A percentile compares a stretch with the other conserved stretches of the same genome.
Evolutionary conservation across 495 filamentous ascomycete species (phyloP).

Genomic region (Penicillium paxilli): DNA sequence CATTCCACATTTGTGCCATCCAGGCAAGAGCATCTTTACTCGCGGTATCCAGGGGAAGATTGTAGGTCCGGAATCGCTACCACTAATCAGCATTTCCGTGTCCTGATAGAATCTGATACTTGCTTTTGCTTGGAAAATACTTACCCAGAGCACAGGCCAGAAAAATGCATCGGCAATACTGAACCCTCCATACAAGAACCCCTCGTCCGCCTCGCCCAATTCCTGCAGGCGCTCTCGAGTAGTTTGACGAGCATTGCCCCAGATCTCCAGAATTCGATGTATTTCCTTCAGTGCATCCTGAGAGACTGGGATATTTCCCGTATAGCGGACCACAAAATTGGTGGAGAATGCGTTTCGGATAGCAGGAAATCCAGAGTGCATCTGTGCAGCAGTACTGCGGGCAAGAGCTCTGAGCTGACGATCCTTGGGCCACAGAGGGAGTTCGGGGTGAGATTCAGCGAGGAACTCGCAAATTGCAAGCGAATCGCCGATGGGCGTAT

Average conservation of each 20-base stretch:
- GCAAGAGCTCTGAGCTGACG: constrained; percentile 47
- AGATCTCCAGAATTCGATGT: constrained; percentile 19
- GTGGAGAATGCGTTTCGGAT: constrained; percentile 44
- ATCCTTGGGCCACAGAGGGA: constrained; percentile 47
- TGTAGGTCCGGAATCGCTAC: constrained; percentile 47
- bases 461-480: constrained; percentile 57
- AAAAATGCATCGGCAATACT: constrained; percentile 41
- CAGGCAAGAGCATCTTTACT: constrained; percentile 38
- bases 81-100: neutral
- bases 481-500: constrained; percentile 47
- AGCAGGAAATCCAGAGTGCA: constrained; percentile 53
- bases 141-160: constrained; percentile 40
- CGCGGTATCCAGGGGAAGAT: constrained; percentile 38
- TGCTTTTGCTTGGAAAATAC: neutral
- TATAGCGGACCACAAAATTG: constrained; percentile 45
- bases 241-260: constrained; percentile 18
- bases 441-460: constrained; percentile 44
- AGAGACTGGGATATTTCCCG: constrained; percentile 28
- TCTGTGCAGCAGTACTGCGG: constrained; percentile 50
- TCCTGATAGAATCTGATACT: too few relatives aligned
- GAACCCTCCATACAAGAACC: constrained; percentile 34
- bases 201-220: constrained; percentile 22
- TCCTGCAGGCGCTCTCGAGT: constrained; percentile 23
- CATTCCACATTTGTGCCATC: constrained; percentile 50
- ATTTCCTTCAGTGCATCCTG: constrained; percentile 29